Evolutionary conservation across 176 grass and related monocot genomes (phyloP).

Genomic region (Poa pratensis): DNA sequence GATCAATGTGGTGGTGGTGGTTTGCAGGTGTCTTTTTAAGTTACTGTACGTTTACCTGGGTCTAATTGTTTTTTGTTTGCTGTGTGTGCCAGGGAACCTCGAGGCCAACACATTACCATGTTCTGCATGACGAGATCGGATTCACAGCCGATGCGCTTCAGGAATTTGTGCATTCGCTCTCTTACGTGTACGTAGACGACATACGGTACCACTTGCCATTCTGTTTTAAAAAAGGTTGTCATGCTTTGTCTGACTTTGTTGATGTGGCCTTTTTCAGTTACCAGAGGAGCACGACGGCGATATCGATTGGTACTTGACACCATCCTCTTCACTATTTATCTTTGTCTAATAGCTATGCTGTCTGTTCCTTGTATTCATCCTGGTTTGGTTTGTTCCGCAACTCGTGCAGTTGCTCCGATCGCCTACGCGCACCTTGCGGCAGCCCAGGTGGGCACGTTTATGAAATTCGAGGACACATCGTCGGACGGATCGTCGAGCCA

Average conservation of each 20-base stretch:
- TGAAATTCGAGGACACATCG: not conserved
- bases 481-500: not conserved
- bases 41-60: not conserved
- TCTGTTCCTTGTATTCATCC: not conserved
- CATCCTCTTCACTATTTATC: not conserved
- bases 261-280: constrained; percentile 58
- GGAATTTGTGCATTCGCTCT: constrained; percentile 90
- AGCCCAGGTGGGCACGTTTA: not conserved
- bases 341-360: too few relatives aligned
- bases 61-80: not conserved
- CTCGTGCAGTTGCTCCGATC: not conserved
- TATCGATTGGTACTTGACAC: constrained; percentile 67
- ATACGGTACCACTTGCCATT: not conserved
- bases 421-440: not conserved
- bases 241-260: not conserved
- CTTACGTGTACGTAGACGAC: constrained; percentile 76
- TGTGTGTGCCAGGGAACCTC: constrained; percentile 67
- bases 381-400: not conserved
- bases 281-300: constrained; percentile 92
- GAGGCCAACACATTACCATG: constrained; percentile 87
- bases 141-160: constrained; percentile 81
- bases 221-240: not conserved
- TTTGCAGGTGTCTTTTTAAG: not conserved
- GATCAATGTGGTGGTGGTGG: too few relatives aligned
- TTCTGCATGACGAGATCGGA: constrained; percentile 83